These are phyloP conservation scores for Curvularia spicifera DNA, from an alignment of 2,329 filamentous ascomycete genomes.

Conservation along the genomic window DNA sequence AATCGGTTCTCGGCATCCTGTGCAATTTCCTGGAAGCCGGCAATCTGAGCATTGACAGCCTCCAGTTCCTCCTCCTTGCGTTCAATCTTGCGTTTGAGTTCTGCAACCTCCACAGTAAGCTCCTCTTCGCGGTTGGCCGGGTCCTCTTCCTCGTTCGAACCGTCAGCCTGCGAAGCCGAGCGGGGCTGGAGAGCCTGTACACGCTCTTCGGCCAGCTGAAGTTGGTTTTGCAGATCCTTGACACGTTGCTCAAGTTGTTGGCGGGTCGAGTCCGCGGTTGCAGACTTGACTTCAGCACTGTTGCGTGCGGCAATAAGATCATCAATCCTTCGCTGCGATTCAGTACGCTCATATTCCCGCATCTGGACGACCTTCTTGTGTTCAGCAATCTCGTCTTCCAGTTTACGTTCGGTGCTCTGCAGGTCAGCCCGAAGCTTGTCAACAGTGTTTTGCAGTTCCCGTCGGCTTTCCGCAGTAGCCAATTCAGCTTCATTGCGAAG, in stretches of 20 bases:
- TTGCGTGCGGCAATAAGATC: slow-evolving; percentile 82
- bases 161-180: slow-evolving; percentile 52
- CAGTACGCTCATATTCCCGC: slow-evolving; percentile 88
- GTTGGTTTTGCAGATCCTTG: slow-evolving; percentile 85
- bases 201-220: slow-evolving; percentile 88
- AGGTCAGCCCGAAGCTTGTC: slow-evolving; percentile 83
- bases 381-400: slow-evolving; percentile 83
- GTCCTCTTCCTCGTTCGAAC: slow-evolving; percentile 56
- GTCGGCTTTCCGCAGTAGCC: slow-evolving; percentile 78
- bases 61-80: slow-evolving; percentile 80
- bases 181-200: slow-evolving; percentile 81
- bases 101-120: slow-evolving; percentile 79
- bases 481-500: slow-evolving; percentile 92
- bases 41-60: slow-evolving; percentile 77
- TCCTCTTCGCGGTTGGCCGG: slow-evolving; percentile 76
- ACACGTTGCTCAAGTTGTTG: slow-evolving; percentile 90
- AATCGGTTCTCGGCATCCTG: slow-evolving; percentile 88
- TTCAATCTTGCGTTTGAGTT: slow-evolving; percentile 87
- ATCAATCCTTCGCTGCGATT: slow-evolving; percentile 89
- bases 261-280: slow-evolving; percentile 82
- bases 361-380: slow-evolving; percentile 80
- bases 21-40: slow-evolving; percentile 88
- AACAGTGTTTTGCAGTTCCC: slow-evolving; percentile 77
- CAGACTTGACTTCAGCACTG: slow-evolving; percentile 83
- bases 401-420: slow-evolving; percentile 77